phyloP scores from a whole-genome alignment of 495 filamentous ascomycete genomes.

The Xylaria grammica region DNA sequence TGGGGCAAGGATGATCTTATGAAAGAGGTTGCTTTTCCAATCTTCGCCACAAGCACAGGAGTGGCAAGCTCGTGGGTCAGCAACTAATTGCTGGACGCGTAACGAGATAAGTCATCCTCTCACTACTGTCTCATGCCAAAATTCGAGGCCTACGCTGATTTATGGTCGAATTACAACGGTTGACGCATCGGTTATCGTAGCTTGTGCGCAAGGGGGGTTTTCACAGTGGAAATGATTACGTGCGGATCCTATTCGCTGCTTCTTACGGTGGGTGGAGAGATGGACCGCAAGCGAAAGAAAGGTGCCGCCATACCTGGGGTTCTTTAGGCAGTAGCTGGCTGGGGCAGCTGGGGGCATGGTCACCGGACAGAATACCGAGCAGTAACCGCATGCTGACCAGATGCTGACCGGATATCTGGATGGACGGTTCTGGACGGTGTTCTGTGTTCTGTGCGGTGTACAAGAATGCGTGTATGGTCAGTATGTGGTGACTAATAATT shows the following conservation, averaged over 20 bases:
- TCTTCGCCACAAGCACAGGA: background rate
- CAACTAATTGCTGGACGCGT: background rate
- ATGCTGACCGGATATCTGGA: too few species aligned
- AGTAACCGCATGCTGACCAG: too few species aligned
- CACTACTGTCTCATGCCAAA: background rate
- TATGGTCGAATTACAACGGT: background rate
- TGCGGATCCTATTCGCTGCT: slow-evolving; percentile 6
- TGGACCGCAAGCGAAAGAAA: too few species aligned
- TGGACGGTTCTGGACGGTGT: too few species aligned
- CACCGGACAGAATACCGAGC: too few species aligned
- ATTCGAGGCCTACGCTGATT: too few species aligned
- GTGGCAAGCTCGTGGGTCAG: slow-evolving; percentile 6
- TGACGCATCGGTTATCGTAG: background rate
- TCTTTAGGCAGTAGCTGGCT: too few species aligned
- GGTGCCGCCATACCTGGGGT: too few species aligned
- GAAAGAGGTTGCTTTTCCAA: background rate
- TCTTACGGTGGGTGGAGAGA: background rate
- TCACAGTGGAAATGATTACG: background rate
- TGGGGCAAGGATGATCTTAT: background rate
- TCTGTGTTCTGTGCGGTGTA: too few species aligned
- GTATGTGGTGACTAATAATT: background rate
- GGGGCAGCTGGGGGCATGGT: too few species aligned
- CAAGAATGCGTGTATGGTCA: background rate
- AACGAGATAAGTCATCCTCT: background rate
- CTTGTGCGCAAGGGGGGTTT: background rate